phyloP scores from a whole-genome alignment of 805 yeast genomes.

The Candida ulmi region DNA sequence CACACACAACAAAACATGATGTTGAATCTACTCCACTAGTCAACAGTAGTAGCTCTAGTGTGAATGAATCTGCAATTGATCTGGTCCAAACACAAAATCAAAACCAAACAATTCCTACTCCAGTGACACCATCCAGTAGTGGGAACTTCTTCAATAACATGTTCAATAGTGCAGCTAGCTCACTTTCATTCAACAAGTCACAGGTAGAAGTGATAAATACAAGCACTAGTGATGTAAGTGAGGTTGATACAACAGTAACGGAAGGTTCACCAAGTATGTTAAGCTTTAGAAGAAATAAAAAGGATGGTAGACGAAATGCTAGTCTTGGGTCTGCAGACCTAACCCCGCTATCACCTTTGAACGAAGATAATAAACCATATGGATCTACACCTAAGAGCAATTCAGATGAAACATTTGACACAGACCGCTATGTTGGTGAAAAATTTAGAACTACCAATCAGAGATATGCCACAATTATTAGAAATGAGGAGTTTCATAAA shows the following conservation, averaged over 20 bases:
- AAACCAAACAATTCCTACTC: slow-evolving; percentile 13
- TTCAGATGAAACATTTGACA: slow-evolving; percentile 16
- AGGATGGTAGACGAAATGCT: slow-evolving; percentile 11
- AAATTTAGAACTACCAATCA: slow-evolving; percentile 51
- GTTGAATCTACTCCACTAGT: slow-evolving; percentile 28
- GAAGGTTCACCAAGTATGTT: slow-evolving; percentile 20
- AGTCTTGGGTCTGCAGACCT: slow-evolving; percentile 15
- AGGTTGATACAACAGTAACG: slow-evolving; percentile 1
- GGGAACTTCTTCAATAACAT: slow-evolving; percentile 17
- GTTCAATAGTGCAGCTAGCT: slow-evolving; percentile 12
- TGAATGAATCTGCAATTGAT: slow-evolving; percentile 12
- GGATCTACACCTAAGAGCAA: not conserved
- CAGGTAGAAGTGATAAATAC: not conserved
- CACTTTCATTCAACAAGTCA: not conserved
- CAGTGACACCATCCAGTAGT: slow-evolving; percentile 1
- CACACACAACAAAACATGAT: slow-evolving; percentile 46
- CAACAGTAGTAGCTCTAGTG: slow-evolving; percentile 17
- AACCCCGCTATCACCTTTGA: slow-evolving; percentile 15
- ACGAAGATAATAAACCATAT: slow-evolving; percentile 12
- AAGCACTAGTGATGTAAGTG: not conserved
- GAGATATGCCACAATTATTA: slow-evolving; percentile 55
- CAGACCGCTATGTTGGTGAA: slow-evolving; percentile 51
- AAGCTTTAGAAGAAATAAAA: slow-evolving; percentile 18
- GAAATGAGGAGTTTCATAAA: slow-evolving; percentile 74
- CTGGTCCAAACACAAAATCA: slow-evolving; percentile 6